Evolutionary conservation across 2,329 filamentous ascomycete genomes (phyloP).

Genomic region (Trichoderma gracile): DNA sequence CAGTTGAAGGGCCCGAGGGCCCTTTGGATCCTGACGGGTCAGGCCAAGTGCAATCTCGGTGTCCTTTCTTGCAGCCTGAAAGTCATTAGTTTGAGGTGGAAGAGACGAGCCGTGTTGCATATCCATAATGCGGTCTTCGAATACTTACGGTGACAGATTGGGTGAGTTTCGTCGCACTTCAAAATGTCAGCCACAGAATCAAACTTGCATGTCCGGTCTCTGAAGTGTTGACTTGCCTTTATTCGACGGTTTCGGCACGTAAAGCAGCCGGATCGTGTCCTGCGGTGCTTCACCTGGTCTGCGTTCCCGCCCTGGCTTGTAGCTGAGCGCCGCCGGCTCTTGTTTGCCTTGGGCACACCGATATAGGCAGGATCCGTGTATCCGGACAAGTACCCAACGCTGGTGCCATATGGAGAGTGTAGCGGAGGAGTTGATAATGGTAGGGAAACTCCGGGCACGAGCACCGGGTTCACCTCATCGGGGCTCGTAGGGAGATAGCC

Average conservation of each 20-base stretch:
- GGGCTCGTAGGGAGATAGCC: constrained; percentile 42
- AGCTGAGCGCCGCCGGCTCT: constrained; percentile 53
- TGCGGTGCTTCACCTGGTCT: constrained; percentile 83
- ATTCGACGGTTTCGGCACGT: constrained; percentile 88
- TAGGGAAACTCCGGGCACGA: constrained; percentile 38
- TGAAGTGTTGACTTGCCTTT: constrained; percentile 56
- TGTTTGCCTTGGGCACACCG: constrained; percentile 49
- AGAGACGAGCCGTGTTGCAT: background rate
- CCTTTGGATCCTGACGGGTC: constrained; percentile 59
- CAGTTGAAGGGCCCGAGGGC: constrained; percentile 26
- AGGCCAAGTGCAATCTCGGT: constrained; percentile 87
- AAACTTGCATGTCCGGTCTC: background rate
- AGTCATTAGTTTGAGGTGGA: constrained; percentile 23
- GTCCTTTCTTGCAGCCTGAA: constrained; percentile 85
- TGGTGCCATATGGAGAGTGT: constrained; percentile 46
- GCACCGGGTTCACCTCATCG: constrained; percentile 44
- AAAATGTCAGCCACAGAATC: constrained; percentile 18
- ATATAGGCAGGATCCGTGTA: constrained; percentile 54
- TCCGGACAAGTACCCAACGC: constrained; percentile 51
- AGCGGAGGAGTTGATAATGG: constrained; percentile 38
- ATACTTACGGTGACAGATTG: constrained; percentile 74
- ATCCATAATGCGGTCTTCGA: constrained; percentile 12
- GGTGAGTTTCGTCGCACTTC: constrained; percentile 87
- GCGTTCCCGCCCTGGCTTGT: constrained; percentile 46
- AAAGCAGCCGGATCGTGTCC: constrained; percentile 90